These are phyloP conservation scores for Tulasnella sp. DNA, from an alignment of 768 basidiomycete species.

Conservation along the genomic window DNA sequence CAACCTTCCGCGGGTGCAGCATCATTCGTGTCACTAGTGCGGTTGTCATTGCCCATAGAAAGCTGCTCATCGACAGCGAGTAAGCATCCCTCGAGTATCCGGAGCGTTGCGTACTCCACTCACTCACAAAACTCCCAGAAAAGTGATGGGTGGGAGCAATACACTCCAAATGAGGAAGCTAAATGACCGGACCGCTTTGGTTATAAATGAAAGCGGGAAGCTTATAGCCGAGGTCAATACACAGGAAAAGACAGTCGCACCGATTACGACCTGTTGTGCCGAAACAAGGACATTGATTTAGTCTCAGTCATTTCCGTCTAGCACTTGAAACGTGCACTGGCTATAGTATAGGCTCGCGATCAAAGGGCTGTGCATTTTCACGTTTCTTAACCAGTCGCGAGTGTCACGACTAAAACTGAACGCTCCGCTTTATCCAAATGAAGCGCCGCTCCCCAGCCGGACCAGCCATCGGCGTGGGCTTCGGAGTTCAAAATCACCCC, in stretches of 20 bases:
- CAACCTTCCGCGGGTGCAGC: background rate
- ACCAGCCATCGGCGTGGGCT: too few species aligned
- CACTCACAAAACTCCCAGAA: background rate
- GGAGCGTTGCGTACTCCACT: background rate
- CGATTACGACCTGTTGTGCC: background rate
- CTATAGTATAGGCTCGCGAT: background rate
- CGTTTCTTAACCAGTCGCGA: background rate
- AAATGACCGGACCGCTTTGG: background rate
- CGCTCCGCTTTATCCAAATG: background rate
- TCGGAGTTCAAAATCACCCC: too few species aligned
- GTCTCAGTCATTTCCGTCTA: background rate
- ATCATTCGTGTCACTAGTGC: background rate
- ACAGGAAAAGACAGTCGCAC: background rate
- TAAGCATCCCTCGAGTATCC: background rate
- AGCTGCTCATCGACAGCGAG: background rate
- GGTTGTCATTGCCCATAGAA: background rate
- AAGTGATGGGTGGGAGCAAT: background rate
- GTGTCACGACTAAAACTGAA: background rate
- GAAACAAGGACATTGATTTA: background rate
- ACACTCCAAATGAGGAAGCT: background rate
- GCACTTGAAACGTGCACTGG: background rate
- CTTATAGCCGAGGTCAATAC: background rate
- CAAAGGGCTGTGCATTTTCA: background rate
- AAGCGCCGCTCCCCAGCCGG: too few species aligned
- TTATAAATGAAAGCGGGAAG: background rate